phyloP scores from a whole-genome alignment of 208 protist genomes.

The Leishmania tarentolae region DNA sequence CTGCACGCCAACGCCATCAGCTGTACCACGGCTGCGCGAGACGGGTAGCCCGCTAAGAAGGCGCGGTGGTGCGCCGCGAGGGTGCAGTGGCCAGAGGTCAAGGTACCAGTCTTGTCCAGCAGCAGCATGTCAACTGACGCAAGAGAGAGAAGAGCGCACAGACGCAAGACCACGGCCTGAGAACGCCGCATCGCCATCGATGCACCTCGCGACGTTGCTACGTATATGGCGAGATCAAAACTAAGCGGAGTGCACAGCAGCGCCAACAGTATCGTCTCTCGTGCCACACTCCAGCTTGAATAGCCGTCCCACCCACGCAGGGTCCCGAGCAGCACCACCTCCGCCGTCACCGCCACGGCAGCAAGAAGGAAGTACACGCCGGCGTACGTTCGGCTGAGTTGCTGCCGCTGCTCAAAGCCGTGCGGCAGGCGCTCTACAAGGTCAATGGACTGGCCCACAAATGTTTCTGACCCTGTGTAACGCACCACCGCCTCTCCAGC shows the following conservation, averaged over 20 bases:
- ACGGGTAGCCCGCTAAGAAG: conserved; percentile 39
- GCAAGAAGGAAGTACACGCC: not conserved
- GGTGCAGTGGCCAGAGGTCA: conserved; percentile 87
- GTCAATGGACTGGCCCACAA: conserved; percentile 83
- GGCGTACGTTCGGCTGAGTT: conserved; percentile 12
- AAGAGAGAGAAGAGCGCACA: conserved; percentile 81
- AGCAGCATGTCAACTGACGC: conserved; percentile 48
- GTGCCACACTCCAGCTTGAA: conserved; percentile 12
- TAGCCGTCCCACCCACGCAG: conserved; percentile 3
- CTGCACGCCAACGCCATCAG: conserved; percentile 69
- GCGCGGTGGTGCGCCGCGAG: conserved; percentile 44
- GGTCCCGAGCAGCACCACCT: conserved; percentile 10
- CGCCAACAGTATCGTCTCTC: conserved; percentile 33
- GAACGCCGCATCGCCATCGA: conserved; percentile 63
- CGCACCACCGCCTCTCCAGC: conserved; percentile 51
- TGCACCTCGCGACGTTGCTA: conserved; percentile 71
- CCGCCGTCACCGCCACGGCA: conserved; percentile 9
- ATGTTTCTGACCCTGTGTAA: conserved; percentile 85
- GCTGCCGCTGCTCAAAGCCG: conserved; percentile 8
- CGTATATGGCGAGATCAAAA: conserved; percentile 53
- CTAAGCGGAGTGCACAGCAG: conserved; percentile 39
- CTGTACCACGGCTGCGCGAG: conserved; percentile 47
- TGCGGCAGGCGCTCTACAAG: conserved; percentile 51
- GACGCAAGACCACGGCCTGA: conserved; percentile 87
- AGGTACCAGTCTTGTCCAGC: conserved; percentile 94